Percentiles rank a stretch among this genome's conserved stretches.
phyloP scores from a whole-genome alignment of 2,329 filamentous ascomycete species.

The Talaromyces funiculosus region DNA sequence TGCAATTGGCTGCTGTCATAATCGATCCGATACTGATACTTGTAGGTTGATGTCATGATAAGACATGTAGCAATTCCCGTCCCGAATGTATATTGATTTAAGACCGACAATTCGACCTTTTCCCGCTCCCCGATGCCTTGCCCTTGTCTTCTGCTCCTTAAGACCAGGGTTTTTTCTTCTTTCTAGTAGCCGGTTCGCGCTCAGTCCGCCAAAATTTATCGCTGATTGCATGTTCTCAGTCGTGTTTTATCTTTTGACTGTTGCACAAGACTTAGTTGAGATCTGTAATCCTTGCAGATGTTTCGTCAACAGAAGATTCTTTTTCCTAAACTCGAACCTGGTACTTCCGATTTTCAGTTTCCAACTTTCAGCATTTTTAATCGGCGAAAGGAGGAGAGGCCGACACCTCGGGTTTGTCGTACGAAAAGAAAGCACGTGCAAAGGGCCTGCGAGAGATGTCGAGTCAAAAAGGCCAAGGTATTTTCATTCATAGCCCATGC shows the following conservation, averaged over 20 bases:
- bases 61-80: background rate
- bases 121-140: background rate
- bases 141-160: background rate
- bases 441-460: conserved; percentile 42
- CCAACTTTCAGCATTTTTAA: conserved; percentile 27
- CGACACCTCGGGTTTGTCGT: conserved; percentile 36
- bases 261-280: conserved; percentile 15
- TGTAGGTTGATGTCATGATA: background rate
- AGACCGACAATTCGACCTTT: conserved; percentile 4
- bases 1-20: conserved; percentile 2
- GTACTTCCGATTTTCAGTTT: conserved; percentile 17
- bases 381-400: conserved; percentile 29
- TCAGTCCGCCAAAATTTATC: conserved; percentile 3
- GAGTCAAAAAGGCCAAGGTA: conserved; percentile 43
- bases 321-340: conserved; percentile 30
- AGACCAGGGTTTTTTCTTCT: conserved; percentile 5
- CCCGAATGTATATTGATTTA: conserved; percentile 8
- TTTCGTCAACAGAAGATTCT: conserved; percentile 33
- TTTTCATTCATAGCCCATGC: background rate
- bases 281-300: conserved; percentile 33
- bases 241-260: background rate
- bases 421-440: conserved; percentile 42
- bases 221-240: conserved; percentile 4
- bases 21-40: background rate
- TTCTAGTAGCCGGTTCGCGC: background rate